Base-by-base conservation (phyloP, 2,329 filamentous ascomycete genomes). In the Didymella segeticola region DNA sequence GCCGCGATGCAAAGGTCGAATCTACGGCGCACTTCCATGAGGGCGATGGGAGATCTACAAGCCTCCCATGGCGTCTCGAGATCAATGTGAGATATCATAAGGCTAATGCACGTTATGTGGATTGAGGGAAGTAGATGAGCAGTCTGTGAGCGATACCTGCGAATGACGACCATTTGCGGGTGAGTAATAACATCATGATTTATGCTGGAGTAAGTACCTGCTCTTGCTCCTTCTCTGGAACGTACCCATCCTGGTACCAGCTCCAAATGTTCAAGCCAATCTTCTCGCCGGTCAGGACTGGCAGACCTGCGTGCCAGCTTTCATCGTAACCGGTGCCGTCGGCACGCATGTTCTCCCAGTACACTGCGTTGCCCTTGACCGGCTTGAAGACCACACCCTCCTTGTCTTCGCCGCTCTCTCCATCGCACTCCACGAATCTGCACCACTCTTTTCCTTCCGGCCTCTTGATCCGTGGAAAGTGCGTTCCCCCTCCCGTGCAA, bases 221-320 rank as follows among this genome's bases (percentile, higher is more conserved):
- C 31, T 42, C 41, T 20, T 52, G 27, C 30, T 57, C 57, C 15
- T 43, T 34, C 17, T 25, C 19, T 12, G 64, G 62, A 33, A 66
- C 59, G 53, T 63, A 69, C 5, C 65, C 67, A 15, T 70, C 64
- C 70, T 84, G 81, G 68, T 80, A 82, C 83, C 83, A 86, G 70
- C 81, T 86, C 85, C 85, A 87, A 56, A 87, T 85, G 72, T 87
- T 87, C 71, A 87, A 69, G 0, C 84, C 85, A 51, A 86, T 78
- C 74, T 87, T 87, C 30, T 73, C 77, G 2, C 85, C 85, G 33
- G 70, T 75, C 42, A 72, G 70, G 0, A 87, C 84, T 8, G 84
- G 83, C 64, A 86, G 74, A 5, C 83, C 84, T 36, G 83, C 83
- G 77, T 87, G 85, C 77, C 84, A 84, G 26, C 82, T 84, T 70